Evolutionary conservation across 306 rosid genomes (phyloP).

Genomic region (Spatholobus suberectus): DNA sequence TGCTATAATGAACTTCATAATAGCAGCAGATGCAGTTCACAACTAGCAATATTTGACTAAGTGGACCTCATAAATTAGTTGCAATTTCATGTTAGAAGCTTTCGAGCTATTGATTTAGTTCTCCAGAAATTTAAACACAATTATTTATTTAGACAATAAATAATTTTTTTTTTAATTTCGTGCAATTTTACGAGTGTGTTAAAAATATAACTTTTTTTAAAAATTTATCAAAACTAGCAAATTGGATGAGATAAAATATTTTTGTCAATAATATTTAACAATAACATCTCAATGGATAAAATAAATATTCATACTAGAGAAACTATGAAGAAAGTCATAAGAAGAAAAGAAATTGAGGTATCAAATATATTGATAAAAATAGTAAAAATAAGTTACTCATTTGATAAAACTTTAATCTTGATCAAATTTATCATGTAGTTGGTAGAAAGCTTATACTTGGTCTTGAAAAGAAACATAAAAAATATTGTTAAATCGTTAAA

Average conservation of each 20-base stretch:
- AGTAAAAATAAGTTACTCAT: too few relatives aligned
- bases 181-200: neutral
- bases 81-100: conserved; percentile 4
- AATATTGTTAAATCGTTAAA: too few relatives aligned
- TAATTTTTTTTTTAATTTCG: neutral
- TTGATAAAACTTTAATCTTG: too few relatives aligned
- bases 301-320: too few relatives aligned
- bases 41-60: neutral
- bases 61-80: neutral
- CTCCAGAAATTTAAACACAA: neutral
- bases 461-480: too few relatives aligned
- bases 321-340: too few relatives aligned
- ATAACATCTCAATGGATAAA: too few relatives aligned
- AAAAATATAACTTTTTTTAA: neutral
- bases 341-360: too few relatives aligned
- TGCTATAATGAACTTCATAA: neutral
- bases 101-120: neutral
- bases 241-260: neutral
- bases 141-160: neutral
- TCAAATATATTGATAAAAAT: too few relatives aligned
- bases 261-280: neutral
- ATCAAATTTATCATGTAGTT: too few relatives aligned
- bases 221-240: neutral
- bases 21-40: neutral
- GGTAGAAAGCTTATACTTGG: too few relatives aligned